Evolutionary conservation across 768 basidiomycete genomes (phyloP).

Genomic region (Strobilomyces dryophilus): DNA sequence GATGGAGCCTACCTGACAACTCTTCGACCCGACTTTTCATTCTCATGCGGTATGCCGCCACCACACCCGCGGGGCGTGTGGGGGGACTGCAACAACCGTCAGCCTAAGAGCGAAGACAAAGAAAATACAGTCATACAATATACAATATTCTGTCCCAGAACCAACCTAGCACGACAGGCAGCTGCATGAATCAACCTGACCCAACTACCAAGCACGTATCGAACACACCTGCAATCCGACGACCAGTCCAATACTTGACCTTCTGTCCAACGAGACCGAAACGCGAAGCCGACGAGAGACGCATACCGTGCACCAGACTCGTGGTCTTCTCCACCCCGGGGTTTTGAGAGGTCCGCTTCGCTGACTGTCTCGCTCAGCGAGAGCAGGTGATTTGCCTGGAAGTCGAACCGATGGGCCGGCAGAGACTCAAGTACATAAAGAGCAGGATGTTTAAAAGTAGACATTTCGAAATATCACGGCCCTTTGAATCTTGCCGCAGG

Average conservation of each 20-base stretch:
- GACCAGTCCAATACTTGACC: slow-evolving; percentile 73
- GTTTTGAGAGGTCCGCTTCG: slow-evolving; percentile 52
- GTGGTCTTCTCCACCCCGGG: slow-evolving; percentile 73
- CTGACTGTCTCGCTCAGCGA: slow-evolving; percentile 76
- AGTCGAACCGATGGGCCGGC: slow-evolving; percentile 75
- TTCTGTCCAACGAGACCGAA: slow-evolving; percentile 5
- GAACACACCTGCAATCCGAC: slow-evolving; percentile 68
- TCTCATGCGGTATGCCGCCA: too few relatives aligned
- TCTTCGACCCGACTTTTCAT: too few relatives aligned
- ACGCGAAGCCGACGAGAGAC: neutral
- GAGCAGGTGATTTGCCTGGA: slow-evolving; percentile 70
- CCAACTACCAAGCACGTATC: neutral
- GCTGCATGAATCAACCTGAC: neutral
- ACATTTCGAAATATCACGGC: too few relatives aligned
- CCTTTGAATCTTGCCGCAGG: too few relatives aligned
- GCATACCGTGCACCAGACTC: slow-evolving; percentile 69
- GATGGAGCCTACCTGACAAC: too few relatives aligned
- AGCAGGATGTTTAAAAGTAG: too few relatives aligned
- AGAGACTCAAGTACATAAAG: too few relatives aligned
- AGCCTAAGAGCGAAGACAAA: neutral
- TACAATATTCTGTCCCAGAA: too few relatives aligned
- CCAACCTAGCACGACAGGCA: slow-evolving; percentile 55
- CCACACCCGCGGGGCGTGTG: too few relatives aligned
- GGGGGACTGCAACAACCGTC: too few relatives aligned
- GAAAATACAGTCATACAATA: slow-evolving; percentile 63